phyloP scores from a whole-genome alignment of 306 rosid species.

The Senna siamea region DNA sequence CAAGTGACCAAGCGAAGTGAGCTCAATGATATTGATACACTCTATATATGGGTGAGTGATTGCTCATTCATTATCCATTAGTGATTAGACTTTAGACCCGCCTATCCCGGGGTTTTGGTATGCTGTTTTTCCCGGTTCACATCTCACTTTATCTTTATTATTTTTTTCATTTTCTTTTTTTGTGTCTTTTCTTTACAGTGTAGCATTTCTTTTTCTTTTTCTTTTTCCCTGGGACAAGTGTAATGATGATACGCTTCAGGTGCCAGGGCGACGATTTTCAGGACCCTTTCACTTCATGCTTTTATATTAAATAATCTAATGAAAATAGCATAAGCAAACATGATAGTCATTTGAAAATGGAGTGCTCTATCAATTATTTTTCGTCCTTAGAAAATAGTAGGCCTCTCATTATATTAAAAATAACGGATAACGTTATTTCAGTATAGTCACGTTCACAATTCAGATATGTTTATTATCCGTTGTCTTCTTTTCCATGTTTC shows the following conservation, averaged over 20 bases:
- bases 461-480: too few species aligned
- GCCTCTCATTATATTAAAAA: too few species aligned
- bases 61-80: not conserved
- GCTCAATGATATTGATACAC: not conserved
- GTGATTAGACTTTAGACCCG: conserved; percentile 58
- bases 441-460: too few species aligned
- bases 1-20: not conserved
- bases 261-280: not conserved
- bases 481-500: too few species aligned
- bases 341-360: not conserved
- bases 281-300: not conserved
- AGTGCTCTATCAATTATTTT: not conserved
- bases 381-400: not conserved
- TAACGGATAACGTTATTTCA: too few species aligned
- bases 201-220: conserved; percentile 3
- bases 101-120: conserved; percentile 38
- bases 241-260: conserved; percentile 23
- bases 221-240: not conserved
- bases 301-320: not conserved
- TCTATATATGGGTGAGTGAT: not conserved
- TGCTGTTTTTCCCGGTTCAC: conserved; percentile 3
- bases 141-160: conserved; percentile 9
- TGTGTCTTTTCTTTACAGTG: conserved; percentile 1
- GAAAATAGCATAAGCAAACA: not conserved
- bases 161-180: not conserved